Percentiles rank a stretch among this genome's conserved stretches.
Evolutionary conservation across 208 protist species (phyloP).

Genomic region (Acanthamoeba culbertsoni): DNA sequence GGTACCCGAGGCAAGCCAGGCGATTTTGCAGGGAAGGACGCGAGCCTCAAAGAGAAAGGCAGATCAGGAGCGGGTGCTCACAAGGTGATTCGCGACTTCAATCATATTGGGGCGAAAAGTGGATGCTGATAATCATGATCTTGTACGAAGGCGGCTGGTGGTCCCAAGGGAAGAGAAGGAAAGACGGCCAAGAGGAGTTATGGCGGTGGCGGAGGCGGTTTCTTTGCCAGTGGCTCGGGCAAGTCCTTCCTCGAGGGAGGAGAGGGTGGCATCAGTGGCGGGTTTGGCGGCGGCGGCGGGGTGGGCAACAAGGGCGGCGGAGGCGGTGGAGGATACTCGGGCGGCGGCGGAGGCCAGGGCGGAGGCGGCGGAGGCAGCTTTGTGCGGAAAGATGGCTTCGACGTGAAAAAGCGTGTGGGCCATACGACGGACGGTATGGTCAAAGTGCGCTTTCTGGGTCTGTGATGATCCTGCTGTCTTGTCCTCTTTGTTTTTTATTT

Average conservation of each 20-base stretch:
- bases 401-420: neutral
- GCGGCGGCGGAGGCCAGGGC: neutral
- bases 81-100: neutral
- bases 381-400: neutral
- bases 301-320: neutral
- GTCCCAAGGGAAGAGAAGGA: neutral
- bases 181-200: neutral
- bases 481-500: no score
- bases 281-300: neutral
- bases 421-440: neutral
- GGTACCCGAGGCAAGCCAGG: neutral
- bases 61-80: neutral
- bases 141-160: neutral
- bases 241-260: neutral
- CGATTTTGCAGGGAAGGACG: neutral
- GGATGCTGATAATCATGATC: neutral
- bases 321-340: neutral
- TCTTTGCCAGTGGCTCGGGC: neutral
- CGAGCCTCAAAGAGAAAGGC: neutral
- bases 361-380: neutral
- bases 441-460: neutral
- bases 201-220: neutral
- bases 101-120: neutral
- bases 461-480: neutral
- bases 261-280: neutral